Base-by-base conservation (phyloP, 1,139 yeast genomes). In the Candida neerlandica region DNA sequence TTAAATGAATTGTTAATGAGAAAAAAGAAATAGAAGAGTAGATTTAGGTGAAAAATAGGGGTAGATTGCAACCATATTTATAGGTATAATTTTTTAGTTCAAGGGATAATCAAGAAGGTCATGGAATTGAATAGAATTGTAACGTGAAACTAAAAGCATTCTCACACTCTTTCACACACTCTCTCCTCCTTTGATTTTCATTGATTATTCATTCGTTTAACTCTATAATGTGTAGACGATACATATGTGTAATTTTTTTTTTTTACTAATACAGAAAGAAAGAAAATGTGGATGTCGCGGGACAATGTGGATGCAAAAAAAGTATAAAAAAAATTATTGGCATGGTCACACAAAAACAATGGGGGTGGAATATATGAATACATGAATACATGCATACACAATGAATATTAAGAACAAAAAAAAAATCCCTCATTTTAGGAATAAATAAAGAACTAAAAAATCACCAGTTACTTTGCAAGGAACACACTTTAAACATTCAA, bases 1-100 rank as follows among this genome's bases (percentile, higher is more conserved):
- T n/a, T 10, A 10, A 35, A 19, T 35, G 9, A 16, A 11, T 16
- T 14, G 23, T n/a, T 18, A 41, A 7, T 18, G 16, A 30, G 19
- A 7, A 19, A 41, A 41, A 10, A 10, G 16, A 39, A 18, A 10
- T 6, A 41, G 15, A 39, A 19, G 19, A 40, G n/a, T n/a, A n/a
- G n/a, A n/a, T n/a, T n/a, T 38, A 29, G 44, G 33, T 26, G 21
- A 19, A 33, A 37, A 43, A 43, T 47, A 43, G 49, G 47, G 44
- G 48, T 40, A 34, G 37, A n/a, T 34, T 16, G 15, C 32, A 21
- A 43, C 47, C 41, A 40, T 49, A 49, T 49, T 49, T 49, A 49
- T 49, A 49, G 35, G 38, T 4, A 14, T 30, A 33, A 21, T 16
- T 16, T 16, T 16, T 27, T 14, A 35, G 37, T n/a, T 16, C 34